Evolutionary conservation across 768 basidiomycete species (phyloP).

Genomic region (Hebeloma cylindrosporum): DNA sequence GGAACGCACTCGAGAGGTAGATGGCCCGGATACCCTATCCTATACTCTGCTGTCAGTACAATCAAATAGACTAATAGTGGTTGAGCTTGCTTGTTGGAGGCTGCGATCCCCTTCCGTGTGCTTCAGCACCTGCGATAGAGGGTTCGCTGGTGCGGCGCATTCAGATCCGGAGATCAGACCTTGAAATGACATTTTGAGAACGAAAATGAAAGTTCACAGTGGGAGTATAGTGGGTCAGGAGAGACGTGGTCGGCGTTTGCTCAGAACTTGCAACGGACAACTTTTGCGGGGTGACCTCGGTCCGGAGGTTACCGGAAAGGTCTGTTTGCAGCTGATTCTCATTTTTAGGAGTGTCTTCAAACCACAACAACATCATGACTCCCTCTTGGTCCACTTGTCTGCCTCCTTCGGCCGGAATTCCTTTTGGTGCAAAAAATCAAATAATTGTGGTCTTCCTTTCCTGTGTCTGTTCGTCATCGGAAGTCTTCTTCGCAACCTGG

Average conservation of each 20-base stretch:
- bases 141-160: slow-evolving; percentile 82
- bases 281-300: slow-evolving; percentile 25
- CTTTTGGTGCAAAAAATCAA: no score
- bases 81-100: slow-evolving; percentile 71
- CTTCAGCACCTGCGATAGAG: slow-evolving; percentile 86
- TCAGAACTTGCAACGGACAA: neutral
- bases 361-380: no score
- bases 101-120: slow-evolving; percentile 88
- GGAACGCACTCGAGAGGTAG: slow-evolving; percentile 60
- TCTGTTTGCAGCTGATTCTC: no score
- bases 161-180: slow-evolving; percentile 86
- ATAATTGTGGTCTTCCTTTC: no score
- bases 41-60: slow-evolving; percentile 27
- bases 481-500: no score
- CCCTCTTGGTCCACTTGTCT: no score
- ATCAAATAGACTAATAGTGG: neutral
- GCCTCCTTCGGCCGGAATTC: no score
- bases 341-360: no score
- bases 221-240: slow-evolving; percentile 3
- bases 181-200: slow-evolving; percentile 68
- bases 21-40: slow-evolving; percentile 76
- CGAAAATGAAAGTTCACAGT: slow-evolving; percentile 4
- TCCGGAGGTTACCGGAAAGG: slow-evolving; percentile 26
- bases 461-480: no score
- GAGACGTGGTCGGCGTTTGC: no score